Conservation (phyloP, 139 green algal species). For the Marvania coccoides region DNA sequence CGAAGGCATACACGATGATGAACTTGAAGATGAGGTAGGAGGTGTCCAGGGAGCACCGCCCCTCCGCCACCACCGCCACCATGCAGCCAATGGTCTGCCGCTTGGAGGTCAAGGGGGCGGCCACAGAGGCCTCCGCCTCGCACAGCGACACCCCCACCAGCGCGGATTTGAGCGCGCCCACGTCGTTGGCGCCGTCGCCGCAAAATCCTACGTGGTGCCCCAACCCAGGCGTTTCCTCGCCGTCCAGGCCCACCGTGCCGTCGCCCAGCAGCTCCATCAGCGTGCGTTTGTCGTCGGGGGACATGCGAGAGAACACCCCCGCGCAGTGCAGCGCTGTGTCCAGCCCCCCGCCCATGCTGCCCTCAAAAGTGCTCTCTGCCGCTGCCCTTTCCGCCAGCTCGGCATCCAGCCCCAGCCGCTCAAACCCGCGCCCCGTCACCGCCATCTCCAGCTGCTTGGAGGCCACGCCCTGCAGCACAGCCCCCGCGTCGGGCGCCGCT, state of each 20-base stretch:
- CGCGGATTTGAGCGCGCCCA: conserved; percentile 84
- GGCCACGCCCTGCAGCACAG: conserved; percentile 39
- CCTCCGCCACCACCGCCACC: conserved; percentile 58
- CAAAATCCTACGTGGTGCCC: conserved; percentile 75
- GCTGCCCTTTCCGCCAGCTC: not conserved
- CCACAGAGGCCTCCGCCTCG: conserved; percentile 81
- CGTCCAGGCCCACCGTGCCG: conserved; percentile 58
- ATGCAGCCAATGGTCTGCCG: conserved; percentile 53
- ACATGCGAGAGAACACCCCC: conserved; percentile 79
- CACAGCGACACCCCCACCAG: conserved; percentile 80
- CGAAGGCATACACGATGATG: conserved; percentile 61
- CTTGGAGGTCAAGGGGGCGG: conserved; percentile 82
- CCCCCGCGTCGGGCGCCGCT: not conserved
- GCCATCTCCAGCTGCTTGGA: conserved; percentile 35
- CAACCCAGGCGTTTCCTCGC: conserved; percentile 25
- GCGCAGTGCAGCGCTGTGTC: conserved; percentile 46
- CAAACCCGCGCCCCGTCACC: conserved; percentile 60
- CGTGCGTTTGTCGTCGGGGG: conserved; percentile 89
- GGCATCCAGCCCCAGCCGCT: conserved; percentile 1
- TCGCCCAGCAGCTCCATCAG: conserved; percentile 59
- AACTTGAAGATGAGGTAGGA: conserved; percentile 71
- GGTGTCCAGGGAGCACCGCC: conserved; percentile 51
- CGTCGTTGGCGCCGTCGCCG: conserved; percentile 96
- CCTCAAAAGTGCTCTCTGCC: not conserved
- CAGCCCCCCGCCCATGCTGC: conserved; percentile 47